Conservation (phyloP, 2,329 filamentous ascomycete genomes). For the Dendryphion nanum region DNA sequence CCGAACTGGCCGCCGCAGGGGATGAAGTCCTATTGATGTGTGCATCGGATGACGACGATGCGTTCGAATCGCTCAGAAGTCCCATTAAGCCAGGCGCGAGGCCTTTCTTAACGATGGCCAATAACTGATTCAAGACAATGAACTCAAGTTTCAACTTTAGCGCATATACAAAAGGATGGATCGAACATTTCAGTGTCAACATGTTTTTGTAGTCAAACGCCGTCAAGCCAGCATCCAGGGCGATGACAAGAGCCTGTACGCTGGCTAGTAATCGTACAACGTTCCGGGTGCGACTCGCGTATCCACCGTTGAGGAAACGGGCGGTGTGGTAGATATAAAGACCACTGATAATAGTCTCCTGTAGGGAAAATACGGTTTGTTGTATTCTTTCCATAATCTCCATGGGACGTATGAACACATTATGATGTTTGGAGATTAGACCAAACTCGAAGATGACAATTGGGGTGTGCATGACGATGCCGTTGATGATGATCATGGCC, state of each 20-base stretch:
- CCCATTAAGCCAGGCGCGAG: too few species aligned
- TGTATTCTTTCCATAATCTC: constrained; percentile 36
- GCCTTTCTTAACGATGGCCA: too few species aligned
- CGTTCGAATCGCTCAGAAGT: too few species aligned
- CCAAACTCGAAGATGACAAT: constrained; percentile 30
- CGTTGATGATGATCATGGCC: constrained; percentile 58
- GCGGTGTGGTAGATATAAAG: constrained; percentile 41
- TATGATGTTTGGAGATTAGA: neutral
- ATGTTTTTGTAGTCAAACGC: constrained; percentile 7
- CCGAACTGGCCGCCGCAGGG: too few species aligned
- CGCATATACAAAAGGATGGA: constrained; percentile 34
- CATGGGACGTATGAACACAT: neutral
- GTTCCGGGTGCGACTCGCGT: neutral
- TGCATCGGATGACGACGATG: too few species aligned
- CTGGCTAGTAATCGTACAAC: constrained; percentile 15
- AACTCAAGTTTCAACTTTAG: constrained; percentile 53
- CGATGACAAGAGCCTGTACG: constrained; percentile 9
- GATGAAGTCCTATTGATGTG: too few species aligned
- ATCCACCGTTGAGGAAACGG: neutral
- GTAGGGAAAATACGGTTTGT: constrained; percentile 32
- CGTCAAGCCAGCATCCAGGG: constrained; percentile 3
- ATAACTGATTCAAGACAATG: constrained; percentile 53
- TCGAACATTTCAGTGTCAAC: neutral
- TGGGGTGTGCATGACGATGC: constrained; percentile 53
- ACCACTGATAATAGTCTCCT: constrained; percentile 28